These are phyloP conservation scores for Sphaerobolus stellatus DNA, from an alignment of 1,284 basidiomycete species.

Conservation along the genomic window DNA sequence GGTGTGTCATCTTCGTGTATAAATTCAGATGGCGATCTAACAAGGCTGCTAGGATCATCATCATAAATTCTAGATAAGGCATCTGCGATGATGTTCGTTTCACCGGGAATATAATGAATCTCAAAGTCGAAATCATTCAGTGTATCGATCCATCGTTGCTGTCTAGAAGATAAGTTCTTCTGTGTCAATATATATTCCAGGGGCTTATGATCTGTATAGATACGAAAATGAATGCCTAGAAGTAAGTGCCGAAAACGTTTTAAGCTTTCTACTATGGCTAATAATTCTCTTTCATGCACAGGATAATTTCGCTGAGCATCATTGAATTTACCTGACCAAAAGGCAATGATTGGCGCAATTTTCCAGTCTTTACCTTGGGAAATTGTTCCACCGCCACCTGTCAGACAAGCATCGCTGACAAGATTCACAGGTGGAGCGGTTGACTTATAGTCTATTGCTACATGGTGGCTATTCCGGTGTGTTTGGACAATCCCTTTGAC, in stretches of 20 bases:
- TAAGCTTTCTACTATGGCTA: constrained; percentile 28
- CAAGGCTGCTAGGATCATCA: constrained; percentile 10
- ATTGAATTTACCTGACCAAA: constrained; percentile 32
- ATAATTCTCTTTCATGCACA: too few relatives aligned
- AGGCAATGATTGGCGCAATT: constrained; percentile 21
- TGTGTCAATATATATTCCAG: constrained; percentile 33
- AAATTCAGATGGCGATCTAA: constrained; percentile 12
- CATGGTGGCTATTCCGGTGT: constrained; percentile 20
- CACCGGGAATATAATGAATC: constrained; percentile 33
- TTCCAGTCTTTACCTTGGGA: constrained; percentile 23
- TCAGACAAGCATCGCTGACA: constrained; percentile 25
- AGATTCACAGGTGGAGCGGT: too few relatives aligned
- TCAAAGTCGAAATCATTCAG: constrained; percentile 33
- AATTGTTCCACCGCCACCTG: constrained; percentile 20
- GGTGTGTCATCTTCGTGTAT: too few relatives aligned
- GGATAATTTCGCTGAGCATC: constrained; percentile 33
- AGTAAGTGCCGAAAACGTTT: constrained; percentile 23
- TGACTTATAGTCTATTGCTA: constrained; percentile 22
- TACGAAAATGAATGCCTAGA: constrained; percentile 28
- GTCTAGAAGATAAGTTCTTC: constrained; percentile 30
- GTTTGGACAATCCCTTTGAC: constrained; percentile 23
- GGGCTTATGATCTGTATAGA: constrained; percentile 36
- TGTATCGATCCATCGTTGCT: constrained; percentile 32
- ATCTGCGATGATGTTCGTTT: constrained; percentile 7
- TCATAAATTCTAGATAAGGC: constrained; percentile 18